A percentile compares a stretch with the other conserved stretches of the same genome.
Evolutionary conservation across 805 yeast species (phyloP).

Genomic region (Wickerhamomyces hampshirensis): DNA sequence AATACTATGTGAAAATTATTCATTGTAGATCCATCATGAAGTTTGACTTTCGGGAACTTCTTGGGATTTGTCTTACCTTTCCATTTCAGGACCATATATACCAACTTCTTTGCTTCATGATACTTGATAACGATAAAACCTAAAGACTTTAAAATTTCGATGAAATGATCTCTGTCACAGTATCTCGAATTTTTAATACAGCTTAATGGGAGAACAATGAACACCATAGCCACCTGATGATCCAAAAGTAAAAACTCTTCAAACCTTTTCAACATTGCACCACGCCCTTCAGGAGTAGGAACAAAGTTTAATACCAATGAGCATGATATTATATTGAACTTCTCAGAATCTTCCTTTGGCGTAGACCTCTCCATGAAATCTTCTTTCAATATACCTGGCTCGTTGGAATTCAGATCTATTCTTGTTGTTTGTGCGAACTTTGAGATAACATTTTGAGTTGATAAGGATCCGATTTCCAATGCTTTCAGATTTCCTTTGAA

Average conservation of each 20-base stretch:
- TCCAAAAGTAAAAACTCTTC: constrained; percentile 44
- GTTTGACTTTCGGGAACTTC: constrained; percentile 37
- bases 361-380: constrained; percentile 78
- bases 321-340: constrained; percentile 68
- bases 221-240: constrained; percentile 36
- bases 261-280: constrained; percentile 68
- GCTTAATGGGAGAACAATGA: constrained; percentile 84
- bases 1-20: constrained; percentile 65
- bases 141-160: constrained; percentile 45
- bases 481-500: constrained; percentile 32
- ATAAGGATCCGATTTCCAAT: constrained; percentile 81
- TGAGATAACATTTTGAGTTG: constrained; percentile 63
- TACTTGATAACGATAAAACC: constrained; percentile 50
- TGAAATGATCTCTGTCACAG: constrained; percentile 41
- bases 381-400: constrained; percentile 65
- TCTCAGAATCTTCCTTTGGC: constrained; percentile 42
- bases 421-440: constrained; percentile 34
- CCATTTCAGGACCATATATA: constrained; percentile 65
- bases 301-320: constrained; percentile 89
- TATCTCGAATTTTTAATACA: constrained; percentile 83
- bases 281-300: constrained; percentile 63
- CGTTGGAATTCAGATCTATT: constrained; percentile 80
- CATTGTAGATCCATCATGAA: constrained; percentile 51
- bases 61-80: constrained; percentile 22
- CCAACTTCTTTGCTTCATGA: constrained; percentile 65